Evolutionary conservation across 2,329 filamentous ascomycete genomes (phyloP), one percentile per base, ranked within the genome.

Genomic region (Lasiodiplodia sp.): DNA sequence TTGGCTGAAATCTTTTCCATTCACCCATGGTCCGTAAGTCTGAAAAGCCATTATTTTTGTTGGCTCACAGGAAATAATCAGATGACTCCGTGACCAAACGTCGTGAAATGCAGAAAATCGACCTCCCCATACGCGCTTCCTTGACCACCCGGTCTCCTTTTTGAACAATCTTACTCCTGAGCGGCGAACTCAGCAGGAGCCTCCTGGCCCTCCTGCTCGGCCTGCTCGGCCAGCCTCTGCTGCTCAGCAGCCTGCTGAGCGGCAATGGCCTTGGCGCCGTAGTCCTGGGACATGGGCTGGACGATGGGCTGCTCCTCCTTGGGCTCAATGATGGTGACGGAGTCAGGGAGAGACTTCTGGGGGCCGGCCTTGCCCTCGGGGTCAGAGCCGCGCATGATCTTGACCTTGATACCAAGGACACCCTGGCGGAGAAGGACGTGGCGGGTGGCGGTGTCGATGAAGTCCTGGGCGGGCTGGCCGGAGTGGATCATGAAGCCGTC

Each of bases 401-500:
- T 99, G 86, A 99, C 96, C 91, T 99, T 99, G 88, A 99, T 99
- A 87, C 96, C 96, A 76, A 99, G 89, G 76, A 99, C 96, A 92
- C 96, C 96, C 89, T 99, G 96, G 87, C 96, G 93, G 85, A 99
- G 94, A 76, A 99, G 94, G 80, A 99, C 96, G 93, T 99, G 96
- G 80, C 96, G 96, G 81, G 96, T 98, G 78, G 96, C 96, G 80
- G 87, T 89, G 89, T 99, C 96, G 84, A 99, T 99, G 88, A 99
- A 99, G 87, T 99, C 96, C 87, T 96, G 95, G 82, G 95, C 96
- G 81, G 96, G 96, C 86, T 99, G 96, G 87, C 96, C 96, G 81
- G 96, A 99, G 93, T 99, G 96, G 87, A 99, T 99, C 96, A 99
- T 99, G 93, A 99, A 99, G 84, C 96, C 96, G 86, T 99, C 89